Percentiles rank a stretch among this genome's conserved stretches.
Evolutionary conservation across 306 rosid species (phyloP).

Genomic region (Purshia tridentata): DNA sequence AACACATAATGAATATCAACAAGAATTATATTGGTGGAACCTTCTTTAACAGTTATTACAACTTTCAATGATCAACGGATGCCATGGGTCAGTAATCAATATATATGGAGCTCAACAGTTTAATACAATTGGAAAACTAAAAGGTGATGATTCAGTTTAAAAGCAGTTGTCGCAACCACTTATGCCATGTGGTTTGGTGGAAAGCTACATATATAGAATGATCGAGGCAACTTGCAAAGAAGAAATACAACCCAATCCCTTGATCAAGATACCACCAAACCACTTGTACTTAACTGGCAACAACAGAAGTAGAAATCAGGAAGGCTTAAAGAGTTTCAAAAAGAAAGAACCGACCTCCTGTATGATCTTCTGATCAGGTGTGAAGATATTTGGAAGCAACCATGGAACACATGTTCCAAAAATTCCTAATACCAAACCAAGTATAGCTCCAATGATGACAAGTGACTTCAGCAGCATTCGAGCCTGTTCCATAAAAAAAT

Average conservation of each 20-base stretch:
- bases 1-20: slow-evolving; percentile 16
- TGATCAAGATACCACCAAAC: neutral
- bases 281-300: neutral
- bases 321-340: slow-evolving; percentile 8
- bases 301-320: neutral
- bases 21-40: neutral
- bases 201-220: slow-evolving; percentile 2
- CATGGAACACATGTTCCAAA: slow-evolving; percentile 77
- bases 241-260: neutral
- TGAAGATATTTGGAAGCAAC: slow-evolving; percentile 74
- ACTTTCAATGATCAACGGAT: neutral
- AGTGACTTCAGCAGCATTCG: slow-evolving; percentile 76
- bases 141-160: neutral
- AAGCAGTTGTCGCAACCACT: slow-evolving; percentile 2
- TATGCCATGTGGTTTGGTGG: neutral
- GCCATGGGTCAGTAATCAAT: neutral
- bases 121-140: neutral
- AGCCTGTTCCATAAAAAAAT: slow-evolving; percentile 52
- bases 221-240: neutral
- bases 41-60: neutral
- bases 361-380: slow-evolving; percentile 69
- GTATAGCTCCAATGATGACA: slow-evolving; percentile 57
- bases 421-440: slow-evolving; percentile 62
- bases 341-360: slow-evolving; percentile 59
- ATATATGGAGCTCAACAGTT: neutral